Evolutionary conservation across 2,329 filamentous ascomycete genomes (phyloP).

Genomic region (Claviceps digitariae): DNA sequence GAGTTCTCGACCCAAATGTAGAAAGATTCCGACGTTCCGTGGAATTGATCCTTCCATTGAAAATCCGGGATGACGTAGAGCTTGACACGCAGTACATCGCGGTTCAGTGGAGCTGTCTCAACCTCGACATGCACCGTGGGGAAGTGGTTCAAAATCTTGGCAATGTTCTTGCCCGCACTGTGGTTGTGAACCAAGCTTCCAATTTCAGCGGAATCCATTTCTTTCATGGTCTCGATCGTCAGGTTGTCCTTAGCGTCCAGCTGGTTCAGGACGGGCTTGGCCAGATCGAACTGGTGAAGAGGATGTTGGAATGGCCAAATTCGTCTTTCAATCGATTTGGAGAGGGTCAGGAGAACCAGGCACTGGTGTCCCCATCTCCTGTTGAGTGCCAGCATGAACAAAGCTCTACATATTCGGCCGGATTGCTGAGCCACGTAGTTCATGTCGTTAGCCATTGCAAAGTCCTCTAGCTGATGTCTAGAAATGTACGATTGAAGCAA

Average conservation of each 20-base stretch:
- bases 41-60: constrained; percentile 82
- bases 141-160: constrained; percentile 75
- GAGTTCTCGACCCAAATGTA: constrained; percentile 99
- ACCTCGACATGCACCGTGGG: constrained; percentile 83
- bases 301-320: constrained; percentile 94
- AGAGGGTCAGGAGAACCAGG: constrained; percentile 75
- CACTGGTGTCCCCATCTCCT: constrained; percentile 94
- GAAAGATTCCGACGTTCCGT: constrained; percentile 90
- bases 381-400: constrained; percentile 97
- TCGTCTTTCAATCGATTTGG: constrained; percentile 93
- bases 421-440: constrained; percentile 95
- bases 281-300: constrained; percentile 85
- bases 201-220: constrained; percentile 89
- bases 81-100: constrained; percentile 85
- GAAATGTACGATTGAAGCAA: constrained; percentile 91
- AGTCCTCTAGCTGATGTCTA: constrained; percentile 75
- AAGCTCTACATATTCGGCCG: constrained; percentile 79
- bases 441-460: constrained; percentile 80
- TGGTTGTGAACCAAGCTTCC: constrained; percentile 84
- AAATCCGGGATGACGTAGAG: constrained; percentile 83
- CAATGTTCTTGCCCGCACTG: constrained; percentile 69
- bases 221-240: constrained; percentile 71
- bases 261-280: constrained; percentile 68
- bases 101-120: constrained; percentile 88
- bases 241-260: constrained; percentile 67